Evolutionary conservation across 75 land plant species (phyloP).

Genomic region (Pseudotsuga menziesii): DNA sequence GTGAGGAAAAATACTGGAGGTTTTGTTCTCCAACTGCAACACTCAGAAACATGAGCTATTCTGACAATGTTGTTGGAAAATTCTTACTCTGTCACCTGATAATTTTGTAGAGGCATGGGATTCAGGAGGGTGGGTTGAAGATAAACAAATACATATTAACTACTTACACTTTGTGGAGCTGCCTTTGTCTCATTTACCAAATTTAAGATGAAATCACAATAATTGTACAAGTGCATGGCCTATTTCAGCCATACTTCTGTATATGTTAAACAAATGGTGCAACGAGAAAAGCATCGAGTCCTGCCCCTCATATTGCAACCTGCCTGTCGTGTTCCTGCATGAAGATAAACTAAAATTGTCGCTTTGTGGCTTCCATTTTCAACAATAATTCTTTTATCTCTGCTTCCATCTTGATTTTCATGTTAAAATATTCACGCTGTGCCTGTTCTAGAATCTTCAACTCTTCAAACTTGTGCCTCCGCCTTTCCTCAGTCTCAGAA

Average conservation of each 20-base stretch:
- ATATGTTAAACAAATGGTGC: conserved; percentile 8
- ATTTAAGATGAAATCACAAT: neutral
- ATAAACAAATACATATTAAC: too few species aligned
- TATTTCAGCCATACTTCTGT: conserved; percentile 12
- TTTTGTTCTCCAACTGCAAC: too few species aligned
- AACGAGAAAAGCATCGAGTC: neutral
- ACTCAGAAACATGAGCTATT: too few species aligned
- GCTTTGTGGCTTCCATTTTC: conserved; percentile 83
- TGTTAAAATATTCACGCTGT: conserved; percentile 53
- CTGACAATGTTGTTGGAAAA: too few species aligned
- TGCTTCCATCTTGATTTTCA: conserved; percentile 80
- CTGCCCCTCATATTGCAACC: neutral
- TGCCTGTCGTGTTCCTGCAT: neutral
- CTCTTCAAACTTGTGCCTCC: conserved; percentile 68
- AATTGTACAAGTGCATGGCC: conserved; percentile 5
- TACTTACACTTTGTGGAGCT: too few species aligned
- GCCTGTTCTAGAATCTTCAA: conserved; percentile 65
- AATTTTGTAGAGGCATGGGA: too few species aligned
- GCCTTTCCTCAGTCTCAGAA: conserved; percentile 67
- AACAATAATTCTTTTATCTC: conserved; percentile 80
- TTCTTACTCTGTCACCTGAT: too few species aligned
- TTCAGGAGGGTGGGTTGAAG: too few species aligned
- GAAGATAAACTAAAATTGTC: conserved; percentile 22
- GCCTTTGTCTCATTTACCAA: too few species aligned
- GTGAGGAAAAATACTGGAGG: too few species aligned